Percentiles rank a stretch among this genome's conserved stretches.
These are phyloP conservation scores for Conticribra guillardii DNA, from an alignment of 108 stramenopile species.

Conservation along the genomic window DNA sequence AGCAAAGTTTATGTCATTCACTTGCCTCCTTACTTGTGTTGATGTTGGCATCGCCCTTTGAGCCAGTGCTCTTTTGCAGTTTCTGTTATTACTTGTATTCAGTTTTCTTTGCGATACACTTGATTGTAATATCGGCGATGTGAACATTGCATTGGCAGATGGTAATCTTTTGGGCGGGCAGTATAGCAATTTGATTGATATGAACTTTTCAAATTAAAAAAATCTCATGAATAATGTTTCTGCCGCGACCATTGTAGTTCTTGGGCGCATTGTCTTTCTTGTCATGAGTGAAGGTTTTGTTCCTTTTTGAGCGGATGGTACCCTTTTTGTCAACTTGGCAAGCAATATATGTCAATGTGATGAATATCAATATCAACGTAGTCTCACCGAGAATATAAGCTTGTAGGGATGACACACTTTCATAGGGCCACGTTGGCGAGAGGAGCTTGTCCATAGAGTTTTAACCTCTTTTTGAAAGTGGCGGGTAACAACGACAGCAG, in stretches of 20 bases:
- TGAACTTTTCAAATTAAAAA: no score
- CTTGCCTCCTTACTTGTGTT: no score
- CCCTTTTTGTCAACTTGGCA: not conserved
- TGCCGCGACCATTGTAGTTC: no score
- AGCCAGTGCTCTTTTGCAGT: not conserved
- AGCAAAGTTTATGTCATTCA: no score
- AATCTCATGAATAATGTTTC: no score
- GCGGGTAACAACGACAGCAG: not conserved
- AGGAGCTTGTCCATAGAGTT: not conserved
- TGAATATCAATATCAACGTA: slow-evolving; percentile 3
- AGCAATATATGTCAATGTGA: slow-evolving; percentile 7
- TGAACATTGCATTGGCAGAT: not conserved
- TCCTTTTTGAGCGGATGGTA: not conserved
- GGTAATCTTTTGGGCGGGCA: not conserved
- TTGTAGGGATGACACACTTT: slow-evolving; percentile 22
- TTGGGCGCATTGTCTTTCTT: no score
- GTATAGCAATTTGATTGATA: not conserved
- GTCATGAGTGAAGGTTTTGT: no score
- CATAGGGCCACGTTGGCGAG: slow-evolving; percentile 28
- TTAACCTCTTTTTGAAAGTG: not conserved
- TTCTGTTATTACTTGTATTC: not conserved
- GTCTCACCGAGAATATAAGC: slow-evolving; percentile 30
- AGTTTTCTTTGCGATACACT: not conserved
- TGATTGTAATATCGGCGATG: not conserved
- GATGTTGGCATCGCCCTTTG: not conserved